Base-by-base conservation (phyloP, 768 basidiomycete species). In the Kwoniella sp. region DNA sequence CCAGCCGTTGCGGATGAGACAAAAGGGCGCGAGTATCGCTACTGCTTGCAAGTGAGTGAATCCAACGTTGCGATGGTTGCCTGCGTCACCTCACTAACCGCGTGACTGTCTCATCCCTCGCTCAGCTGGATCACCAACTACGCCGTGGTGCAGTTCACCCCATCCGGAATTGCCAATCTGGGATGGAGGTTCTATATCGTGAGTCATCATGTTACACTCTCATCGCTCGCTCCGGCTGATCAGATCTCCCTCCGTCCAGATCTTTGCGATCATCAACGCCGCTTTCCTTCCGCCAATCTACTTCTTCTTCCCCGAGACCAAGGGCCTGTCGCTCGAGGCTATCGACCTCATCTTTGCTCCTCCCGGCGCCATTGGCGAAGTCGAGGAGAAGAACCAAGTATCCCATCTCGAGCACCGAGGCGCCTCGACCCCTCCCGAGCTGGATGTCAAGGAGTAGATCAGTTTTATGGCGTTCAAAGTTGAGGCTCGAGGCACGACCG, bases 271-370 rank as follows among this genome's bases (percentile, higher is more conserved):
- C 53, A 65, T 72, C 61, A 72, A 72, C 56, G 48, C 63, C 20
- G 34, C 61, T 34, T 73, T 73, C 68, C 57, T 70, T 13, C 68
- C 68, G 28, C 48, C 56, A 41, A 67, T 73, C 58, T 71, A 68
- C 65, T 66, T 73, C 65, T 73, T 61, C 63, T 69, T 48, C 47
- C 70, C 70, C 12, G 73, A 74, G 60, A 72, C 74, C n/a, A 71
- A 68, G 51, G 70, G 72, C 22, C 25, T 71, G 1, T 65, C 69
- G 15, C 65, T 75, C 51, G 72, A 73, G 51, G 64, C 65, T 51
- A 41, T 73, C 25, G 69, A 72, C 15, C 20, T 61, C 28, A 60
- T 64, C 34, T 68, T 64, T 59, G 55, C 41, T 31, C 31, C 23
- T 37, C 53, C 57, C 2, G 55, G 58, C n/a, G 34, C 54, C 7